Evolutionary conservation across 2,329 filamentous ascomycete species (phyloP), one percentile per base, ranked within the genome.

Genomic region (Amauroascus niger): DNA sequence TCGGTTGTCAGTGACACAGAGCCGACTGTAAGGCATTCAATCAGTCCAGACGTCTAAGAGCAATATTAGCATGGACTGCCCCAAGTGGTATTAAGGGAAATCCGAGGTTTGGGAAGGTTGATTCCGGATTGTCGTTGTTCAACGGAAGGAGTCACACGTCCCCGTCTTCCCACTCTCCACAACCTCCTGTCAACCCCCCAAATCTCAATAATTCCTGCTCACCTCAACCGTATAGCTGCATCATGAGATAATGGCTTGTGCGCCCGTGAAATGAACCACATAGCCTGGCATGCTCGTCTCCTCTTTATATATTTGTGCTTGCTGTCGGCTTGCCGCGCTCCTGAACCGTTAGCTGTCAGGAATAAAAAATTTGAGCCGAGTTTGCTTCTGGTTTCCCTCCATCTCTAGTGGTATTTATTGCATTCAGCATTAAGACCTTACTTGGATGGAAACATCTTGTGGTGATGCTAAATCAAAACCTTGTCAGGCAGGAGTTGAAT

Each of bases 141-240:
- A 7, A 16, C 14, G 4, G 14, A 28, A 28, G 20, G 26, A 28
- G 32, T 28, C 33, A 9, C 32, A 49, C 32, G 20, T 49, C 46
- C 46, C n/a, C 33, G 20, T 39, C 33, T 28, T 41, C 14, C 32
- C 46, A 49, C 39, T 32, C 46, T 1, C 46, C 46, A 49, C 46
- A 49, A 16, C 46, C 26, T 47, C 44, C 32, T 37, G 33, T 39
- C n/a, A 8, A 22, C 45, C 6, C 14, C 9, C 22, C 13, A 14
- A 3, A 14, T 14, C 32, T 6, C 32, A 35, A 35, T 5, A 20
- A 6, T 13, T 8, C 30, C 16, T n/a, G 26, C n/a, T 32, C 9
- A 46, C 28, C 22, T 28, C 24, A 30, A 20, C 11, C 24, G n/a
- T 13, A 4, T 8, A 20, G 16, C 24, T 2, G 13, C 5, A 45